Evolutionary conservation across 2,329 filamentous ascomycete species (phyloP).

Genomic region (Trichoderma sp.): DNA sequence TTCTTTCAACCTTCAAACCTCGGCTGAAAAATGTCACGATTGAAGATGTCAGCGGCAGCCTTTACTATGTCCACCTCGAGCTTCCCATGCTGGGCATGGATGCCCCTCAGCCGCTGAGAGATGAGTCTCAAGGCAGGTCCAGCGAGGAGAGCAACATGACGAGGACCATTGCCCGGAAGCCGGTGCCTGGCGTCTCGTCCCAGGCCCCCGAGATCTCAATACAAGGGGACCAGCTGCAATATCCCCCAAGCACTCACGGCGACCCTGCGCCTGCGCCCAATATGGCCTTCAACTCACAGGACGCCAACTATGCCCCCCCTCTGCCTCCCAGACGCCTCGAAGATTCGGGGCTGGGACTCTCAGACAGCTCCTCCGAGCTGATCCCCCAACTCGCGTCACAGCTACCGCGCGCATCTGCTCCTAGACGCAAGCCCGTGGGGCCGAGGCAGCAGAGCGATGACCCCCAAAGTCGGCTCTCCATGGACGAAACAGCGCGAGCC

Average conservation of each 20-base stretch:
- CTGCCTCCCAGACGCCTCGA: constrained; percentile 26
- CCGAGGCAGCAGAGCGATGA: constrained; percentile 30
- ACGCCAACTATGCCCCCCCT: constrained; percentile 29
- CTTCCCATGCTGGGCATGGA: constrained; percentile 56
- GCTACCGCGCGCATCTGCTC: constrained; percentile 30
- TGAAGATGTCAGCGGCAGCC: constrained; percentile 80
- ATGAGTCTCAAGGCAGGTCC: constrained; percentile 44
- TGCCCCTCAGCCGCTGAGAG: constrained; percentile 34
- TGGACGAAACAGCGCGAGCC: constrained; percentile 5
- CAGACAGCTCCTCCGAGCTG: constrained; percentile 13
- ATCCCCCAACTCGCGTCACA: constrained; percentile 28
- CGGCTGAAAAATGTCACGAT: constrained; percentile 84
- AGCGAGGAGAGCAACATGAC: constrained; percentile 49
- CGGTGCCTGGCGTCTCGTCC: constrained; percentile 46
- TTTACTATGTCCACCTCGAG: constrained; percentile 85
- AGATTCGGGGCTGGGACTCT: constrained; percentile 27
- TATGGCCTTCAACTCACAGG: constrained; percentile 32
- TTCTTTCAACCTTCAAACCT: constrained; percentile 88
- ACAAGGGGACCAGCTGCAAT: constrained; percentile 15
- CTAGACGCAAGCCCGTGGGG: constrained; percentile 38
- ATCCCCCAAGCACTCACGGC: not conserved
- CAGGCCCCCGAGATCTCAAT: constrained; percentile 35
- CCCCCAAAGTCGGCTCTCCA: not conserved
- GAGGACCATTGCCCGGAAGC: constrained; percentile 56
- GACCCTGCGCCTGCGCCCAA: constrained; percentile 7